A percentile compares a stretch with the other conserved stretches of the same genome.
phyloP scores from a whole-genome alignment of 1,139 yeast genomes.

The Blastobotrys capitulatus region DNA sequence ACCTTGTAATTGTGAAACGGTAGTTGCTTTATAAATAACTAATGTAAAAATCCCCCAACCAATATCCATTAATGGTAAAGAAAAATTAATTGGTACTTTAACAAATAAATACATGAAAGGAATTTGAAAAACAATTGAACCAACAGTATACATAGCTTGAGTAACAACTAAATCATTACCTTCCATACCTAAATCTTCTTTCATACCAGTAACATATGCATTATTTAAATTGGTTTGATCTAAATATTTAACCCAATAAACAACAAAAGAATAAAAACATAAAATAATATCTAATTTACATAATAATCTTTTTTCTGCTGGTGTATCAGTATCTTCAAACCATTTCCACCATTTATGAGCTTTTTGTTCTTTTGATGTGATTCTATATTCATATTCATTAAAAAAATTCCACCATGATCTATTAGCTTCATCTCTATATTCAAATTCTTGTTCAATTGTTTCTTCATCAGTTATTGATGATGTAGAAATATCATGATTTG shows the following conservation, averaged over 20 bases:
- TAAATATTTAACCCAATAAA: constrained; percentile 32
- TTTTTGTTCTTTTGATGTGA: constrained; percentile 26
- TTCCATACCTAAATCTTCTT: constrained; percentile 39
- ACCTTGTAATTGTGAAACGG: constrained; percentile 46
- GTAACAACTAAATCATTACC: constrained; percentile 65
- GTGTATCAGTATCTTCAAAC: constrained; percentile 33
- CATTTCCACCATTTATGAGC: constrained; percentile 50
- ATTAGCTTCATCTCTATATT: constrained; percentile 42
- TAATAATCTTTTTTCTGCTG: constrained; percentile 45
- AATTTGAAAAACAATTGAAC: constrained; percentile 43
- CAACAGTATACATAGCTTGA: constrained; percentile 54
- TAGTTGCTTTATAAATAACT: constrained; percentile 41
- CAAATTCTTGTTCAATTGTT: constrained; percentile 2
- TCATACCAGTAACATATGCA: constrained; percentile 28
- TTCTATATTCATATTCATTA: constrained; percentile 56
- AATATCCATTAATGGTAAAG: constrained; percentile 43
- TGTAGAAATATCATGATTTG: neutral
- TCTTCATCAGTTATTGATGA: neutral
- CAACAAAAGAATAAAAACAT: constrained; percentile 53
- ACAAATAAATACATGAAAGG: constrained; percentile 24
- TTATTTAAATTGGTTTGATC: constrained; percentile 27
- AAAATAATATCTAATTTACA: constrained; percentile 55
- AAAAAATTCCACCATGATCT: constrained; percentile 61
- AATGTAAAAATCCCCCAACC: constrained; percentile 55
- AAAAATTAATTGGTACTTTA: constrained; percentile 46